These are phyloP conservation scores for Rutstroemia sp. DNA, from an alignment of 2,329 filamentous ascomycete genomes.

Conservation along the genomic window DNA sequence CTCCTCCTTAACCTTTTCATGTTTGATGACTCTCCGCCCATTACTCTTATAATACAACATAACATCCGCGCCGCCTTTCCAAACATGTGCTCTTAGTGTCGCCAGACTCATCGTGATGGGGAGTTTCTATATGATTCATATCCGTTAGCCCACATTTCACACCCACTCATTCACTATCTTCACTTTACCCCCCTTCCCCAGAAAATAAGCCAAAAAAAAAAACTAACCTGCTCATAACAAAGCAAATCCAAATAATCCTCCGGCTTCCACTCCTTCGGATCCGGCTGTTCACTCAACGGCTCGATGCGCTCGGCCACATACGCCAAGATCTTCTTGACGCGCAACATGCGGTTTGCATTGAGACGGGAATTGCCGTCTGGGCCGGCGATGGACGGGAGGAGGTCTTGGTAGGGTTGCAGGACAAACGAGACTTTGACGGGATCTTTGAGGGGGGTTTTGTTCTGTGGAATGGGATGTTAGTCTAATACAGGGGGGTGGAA, in stretches of 20 bases:
- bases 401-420: slow-evolving; percentile 70
- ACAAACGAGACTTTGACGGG: slow-evolving; percentile 94
- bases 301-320: slow-evolving; percentile 94
- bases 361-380: slow-evolving; percentile 78
- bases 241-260: slow-evolving; percentile 95
- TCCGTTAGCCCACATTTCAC: not conserved
- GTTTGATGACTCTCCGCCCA: slow-evolving; percentile 43
- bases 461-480: slow-evolving; percentile 39
- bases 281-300: slow-evolving; percentile 49
- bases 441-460: slow-evolving; percentile 79
- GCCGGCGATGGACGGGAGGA: slow-evolving; percentile 65
- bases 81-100: slow-evolving; percentile 83
- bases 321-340: slow-evolving; percentile 86
- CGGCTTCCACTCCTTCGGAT: slow-evolving; percentile 58
- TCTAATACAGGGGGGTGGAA: slow-evolving; percentile 8
- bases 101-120: slow-evolving; percentile 85
- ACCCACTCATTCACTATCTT: not conserved
- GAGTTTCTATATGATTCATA: slow-evolving; percentile 36
- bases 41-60: slow-evolving; percentile 87
- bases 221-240: slow-evolving; percentile 78
- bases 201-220: slow-evolving; percentile 24
- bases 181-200: not conserved
- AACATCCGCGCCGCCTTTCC: slow-evolving; percentile 93
- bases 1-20: slow-evolving; percentile 14
- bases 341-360: slow-evolving; percentile 94